Base-by-base conservation (phyloP, 108 stramenopile species). In the Cyclotella baltica region DNA sequence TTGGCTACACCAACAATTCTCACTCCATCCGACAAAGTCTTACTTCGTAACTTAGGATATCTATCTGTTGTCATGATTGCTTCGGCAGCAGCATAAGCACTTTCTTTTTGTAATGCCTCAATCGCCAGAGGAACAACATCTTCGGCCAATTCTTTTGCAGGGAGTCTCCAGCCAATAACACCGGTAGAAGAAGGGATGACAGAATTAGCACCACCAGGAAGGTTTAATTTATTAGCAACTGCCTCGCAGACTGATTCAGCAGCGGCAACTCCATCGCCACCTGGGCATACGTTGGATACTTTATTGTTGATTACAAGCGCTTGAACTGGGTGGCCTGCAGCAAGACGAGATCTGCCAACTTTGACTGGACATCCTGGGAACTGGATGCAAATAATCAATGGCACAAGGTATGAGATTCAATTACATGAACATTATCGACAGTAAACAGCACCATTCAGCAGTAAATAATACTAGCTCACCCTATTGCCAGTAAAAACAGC, bases 121-220 rank as follows among this genome's bases (percentile, higher is more conserved):
- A 91, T 78, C 28, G 92, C 92, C 29, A 81, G 69, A 10, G 97
- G 97, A 47, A 96, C 88, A 22, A 93, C 83, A 43, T 93, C 89
- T 35, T 84, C 63, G 40, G 96, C 92, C 72, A 92, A 70, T 56
- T 95, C 92, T 69, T 96, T 81, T 2, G 94, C 94, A 28, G 98
- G 98, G 1, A 98, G 73, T 34, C 93, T 84, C 98, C 98, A 99
- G n/a, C 98, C 98, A 77, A 99, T 98, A 25, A 99, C 97, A 30
- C 98, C 98, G 11, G 98, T 99, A 13, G 81, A 83, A 31, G 92
- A 93, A n/a, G 96, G 96, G 10, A 98, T 67, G 18, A 98, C 98
- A 51, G 88, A 75, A 4, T 75, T 57, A n/a, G 89, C 78, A 10
- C 92, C 91, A 10, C 83, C 86, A 31, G 87, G 81, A 25, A 98